Evolutionary conservation across 345 rosid species (phyloP), one percentile per base, ranked within the genome.

Genomic region (Salix dunnii): DNA sequence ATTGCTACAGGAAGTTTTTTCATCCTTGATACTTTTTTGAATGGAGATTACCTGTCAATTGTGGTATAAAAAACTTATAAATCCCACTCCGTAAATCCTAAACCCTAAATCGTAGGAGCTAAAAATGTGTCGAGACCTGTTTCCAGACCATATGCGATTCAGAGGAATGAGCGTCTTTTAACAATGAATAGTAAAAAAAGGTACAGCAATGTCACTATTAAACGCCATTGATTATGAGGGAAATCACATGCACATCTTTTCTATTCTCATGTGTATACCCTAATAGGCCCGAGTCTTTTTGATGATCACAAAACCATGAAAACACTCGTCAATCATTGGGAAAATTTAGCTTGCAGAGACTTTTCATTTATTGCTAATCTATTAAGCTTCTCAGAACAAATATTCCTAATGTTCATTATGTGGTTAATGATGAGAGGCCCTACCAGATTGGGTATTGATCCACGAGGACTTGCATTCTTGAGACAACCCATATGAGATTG

Each of bases 401-500:
- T 16, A 4, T 49, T 49, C 53, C 21, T 17, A 49, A 49, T 49
- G 53, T 17, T 49, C 53, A 49, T 4, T 49, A 9, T 68, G 30
- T 38, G 71, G 53, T 68, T 25, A 48, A 25, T 28, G 35, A 33
- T 21, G 9, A 43, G 9, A 53, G 42, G 43, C 60, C 33, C 80
- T 51, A 91, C 95, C 95, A 88, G 72, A 91, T 87, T 2, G 92
- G 92, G 70, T 91, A 89, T 48, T 84, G 86, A 82, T 91, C 84
- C 23, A 88, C 73, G 79, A 85, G 86, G 69, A 88, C 81, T 27
- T 89, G 91, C 88, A 91, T 85, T 75, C 92, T 88, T 20, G 92
- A 83, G 70, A 91, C 91, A 51, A 91, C 92, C 95, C 95, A 89
- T 25, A 89, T 89, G 81, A 91, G 95, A 80, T 85, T 87, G 83